Base-by-base conservation (phyloP, 1,139 yeast genomes). In the Diutina pseudorugosa region DNA sequence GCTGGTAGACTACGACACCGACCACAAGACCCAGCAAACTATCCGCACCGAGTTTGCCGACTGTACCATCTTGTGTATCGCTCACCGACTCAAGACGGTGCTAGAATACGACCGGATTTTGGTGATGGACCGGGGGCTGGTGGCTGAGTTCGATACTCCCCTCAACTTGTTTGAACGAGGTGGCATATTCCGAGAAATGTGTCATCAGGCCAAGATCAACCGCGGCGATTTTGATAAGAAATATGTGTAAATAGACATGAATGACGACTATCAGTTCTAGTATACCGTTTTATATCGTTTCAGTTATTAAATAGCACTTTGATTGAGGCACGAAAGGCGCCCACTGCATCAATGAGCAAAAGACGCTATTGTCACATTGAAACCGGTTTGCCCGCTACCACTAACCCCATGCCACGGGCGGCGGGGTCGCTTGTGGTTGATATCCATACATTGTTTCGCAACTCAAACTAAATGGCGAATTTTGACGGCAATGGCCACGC, bases 1-100 rank as follows among this genome's bases (percentile, higher is more conserved):
- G 0, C 80, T 86, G 11, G 93, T 86, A 47, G 95, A 86, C 64
- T 83, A 82, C 61, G 87, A 81, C 57, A 85, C 94, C 0, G 94
- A 86, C 65, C 72, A 77, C 18, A 77, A 77, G 62, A 83, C 87
- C 59, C 95, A 86, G 65, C 60, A 69, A 4, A 82, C 88, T 25
- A 83, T 85, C 56, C 70, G 72, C 9, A 68, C 67, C 12, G 90
- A 84, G 62, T 85, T 86, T 61, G 61, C 69, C 11, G 66, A 78
- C 30, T 82, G 91, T 63, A 85, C 94, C 0, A 81, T 85, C 52
- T 68, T 86, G 60, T 84, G 91, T 61, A 84, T 86, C 67, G 94
- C 95, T 4, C 95, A 86, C 62, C 77, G 93, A 61, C 69, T 85
- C 64, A 79, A 79, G 60, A 83, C 91, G 0, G 83, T 85, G 59